phyloP scores from a whole-genome alignment of 2,329 filamentous ascomycete genomes.

The Xylariaceae sp. region DNA sequence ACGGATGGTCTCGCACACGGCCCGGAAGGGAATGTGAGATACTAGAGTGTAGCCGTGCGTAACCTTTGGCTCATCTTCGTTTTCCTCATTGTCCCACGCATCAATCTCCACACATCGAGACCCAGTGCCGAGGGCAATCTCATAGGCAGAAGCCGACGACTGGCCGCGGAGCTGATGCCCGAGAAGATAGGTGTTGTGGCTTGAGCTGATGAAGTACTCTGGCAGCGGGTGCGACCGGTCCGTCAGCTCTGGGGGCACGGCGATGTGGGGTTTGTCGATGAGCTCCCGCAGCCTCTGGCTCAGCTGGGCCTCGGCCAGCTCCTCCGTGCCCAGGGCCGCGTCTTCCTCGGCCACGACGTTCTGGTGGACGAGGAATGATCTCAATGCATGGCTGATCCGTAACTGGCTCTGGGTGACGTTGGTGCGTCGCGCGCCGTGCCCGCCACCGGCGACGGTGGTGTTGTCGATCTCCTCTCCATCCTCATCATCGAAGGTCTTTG shows the following conservation, averaged over 20 bases:
- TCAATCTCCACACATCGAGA: slow-evolving; percentile 71
- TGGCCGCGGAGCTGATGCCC: slow-evolving; percentile 65
- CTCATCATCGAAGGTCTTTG: slow-evolving; percentile 43
- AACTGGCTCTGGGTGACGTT: slow-evolving; percentile 48
- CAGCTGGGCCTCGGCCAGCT: slow-evolving; percentile 38
- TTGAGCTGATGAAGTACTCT: slow-evolving; percentile 69
- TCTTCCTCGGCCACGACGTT: slow-evolving; percentile 45
- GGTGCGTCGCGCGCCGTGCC: slow-evolving; percentile 46
- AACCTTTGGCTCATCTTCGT: slow-evolving; percentile 62
- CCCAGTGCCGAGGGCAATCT: slow-evolving; percentile 56
- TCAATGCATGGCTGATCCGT: slow-evolving; percentile 55
- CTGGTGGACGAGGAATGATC: slow-evolving; percentile 50
- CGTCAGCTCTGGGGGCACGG: slow-evolving; percentile 49
- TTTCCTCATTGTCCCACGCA: slow-evolving; percentile 62
- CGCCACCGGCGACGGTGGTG: slow-evolving; percentile 54
- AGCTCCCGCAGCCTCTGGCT: slow-evolving; percentile 44
- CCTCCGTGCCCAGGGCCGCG: slow-evolving; percentile 39
- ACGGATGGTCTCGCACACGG: slow-evolving; percentile 62
- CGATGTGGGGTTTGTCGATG: slow-evolving; percentile 53
- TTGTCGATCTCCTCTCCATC: slow-evolving; percentile 47
- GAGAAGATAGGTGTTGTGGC: slow-evolving; percentile 69
- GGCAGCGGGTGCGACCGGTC: slow-evolving; percentile 58
- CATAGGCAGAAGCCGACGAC: slow-evolving; percentile 60
- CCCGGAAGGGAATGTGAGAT: slow-evolving; percentile 60
- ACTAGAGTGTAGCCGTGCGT: slow-evolving; percentile 68